Conservation (phyloP, 176 grass and related monocot species). For the Carex cristatella region DNA sequence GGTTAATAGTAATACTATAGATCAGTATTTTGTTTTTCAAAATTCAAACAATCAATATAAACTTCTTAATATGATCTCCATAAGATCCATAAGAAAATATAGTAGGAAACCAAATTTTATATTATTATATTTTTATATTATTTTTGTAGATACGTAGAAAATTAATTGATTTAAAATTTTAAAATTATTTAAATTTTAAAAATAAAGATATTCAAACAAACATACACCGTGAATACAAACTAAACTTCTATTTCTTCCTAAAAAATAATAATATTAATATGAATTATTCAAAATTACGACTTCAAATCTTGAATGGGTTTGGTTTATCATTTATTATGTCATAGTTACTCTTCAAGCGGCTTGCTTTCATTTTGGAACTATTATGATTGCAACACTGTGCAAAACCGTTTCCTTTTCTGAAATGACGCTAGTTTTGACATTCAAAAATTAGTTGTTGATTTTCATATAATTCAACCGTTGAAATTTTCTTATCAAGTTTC, state of each 20-base stretch:
- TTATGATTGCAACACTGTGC: not conserved
- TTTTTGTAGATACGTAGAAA: too few species aligned
- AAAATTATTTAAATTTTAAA: too few species aligned
- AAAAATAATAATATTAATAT: not conserved
- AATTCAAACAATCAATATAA: too few species aligned
- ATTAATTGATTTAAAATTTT: too few species aligned
- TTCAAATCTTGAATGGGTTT: not conserved
- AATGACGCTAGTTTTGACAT: not conserved
- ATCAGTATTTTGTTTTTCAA: too few species aligned
- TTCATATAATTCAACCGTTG: not conserved
- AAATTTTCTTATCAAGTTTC: not conserved
- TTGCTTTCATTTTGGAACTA: not conserved
- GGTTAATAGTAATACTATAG: too few species aligned
- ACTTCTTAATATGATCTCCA: too few species aligned
- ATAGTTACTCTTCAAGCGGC: not conserved
- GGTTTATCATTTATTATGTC: not conserved
- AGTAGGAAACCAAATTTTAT: too few species aligned
- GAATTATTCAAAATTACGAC: not conserved
- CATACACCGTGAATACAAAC: too few species aligned
- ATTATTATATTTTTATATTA: too few species aligned
- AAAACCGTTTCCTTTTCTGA: not conserved
- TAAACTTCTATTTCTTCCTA: too few species aligned
- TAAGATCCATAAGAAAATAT: not conserved
- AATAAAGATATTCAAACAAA: too few species aligned
- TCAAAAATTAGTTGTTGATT: not conserved